phyloP scores from a whole-genome alignment of 2,329 filamentous ascomycete genomes.

The Amauroascus verrucosus region DNA sequence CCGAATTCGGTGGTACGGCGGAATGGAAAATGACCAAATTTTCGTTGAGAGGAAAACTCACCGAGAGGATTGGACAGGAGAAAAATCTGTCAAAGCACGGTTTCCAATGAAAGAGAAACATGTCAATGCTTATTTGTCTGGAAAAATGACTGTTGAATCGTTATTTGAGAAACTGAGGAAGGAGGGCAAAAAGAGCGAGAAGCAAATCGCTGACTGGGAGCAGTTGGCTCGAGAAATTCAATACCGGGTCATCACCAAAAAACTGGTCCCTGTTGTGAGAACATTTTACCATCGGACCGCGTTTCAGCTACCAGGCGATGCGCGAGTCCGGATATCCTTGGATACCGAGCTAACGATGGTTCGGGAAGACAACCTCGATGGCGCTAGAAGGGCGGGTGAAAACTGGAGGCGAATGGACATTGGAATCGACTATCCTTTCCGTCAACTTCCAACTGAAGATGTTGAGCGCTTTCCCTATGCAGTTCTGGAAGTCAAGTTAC shows the following conservation, averaged over 20 bases:
- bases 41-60: slow-evolving; percentile 98
- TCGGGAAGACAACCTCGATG: slow-evolving; percentile 89
- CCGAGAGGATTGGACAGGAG: slow-evolving; percentile 96
- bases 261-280: slow-evolving; percentile 77
- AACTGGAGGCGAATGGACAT: slow-evolving; percentile 98
- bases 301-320: slow-evolving; percentile 93
- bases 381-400: slow-evolving; percentile 60
- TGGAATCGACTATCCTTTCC: slow-evolving; percentile 90
- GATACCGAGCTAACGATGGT: slow-evolving; percentile 94
- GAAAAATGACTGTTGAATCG: slow-evolving; percentile 71
- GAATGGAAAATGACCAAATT: slow-evolving; percentile 88
- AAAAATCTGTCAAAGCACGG: slow-evolving; percentile 96
- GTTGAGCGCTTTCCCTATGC: slow-evolving; percentile 91
- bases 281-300: slow-evolving; percentile 98
- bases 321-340: slow-evolving; percentile 88
- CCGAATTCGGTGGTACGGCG: slow-evolving; percentile 91
- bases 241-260: slow-evolving; percentile 79
- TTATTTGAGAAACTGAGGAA: slow-evolving; percentile 96
- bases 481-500: slow-evolving; percentile 91
- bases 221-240: slow-evolving; percentile 84
- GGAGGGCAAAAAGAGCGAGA: slow-evolving; percentile 85
- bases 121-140: slow-evolving; percentile 79
- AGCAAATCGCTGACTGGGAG: slow-evolving; percentile 82
- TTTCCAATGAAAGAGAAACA: slow-evolving; percentile 96
- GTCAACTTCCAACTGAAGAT: slow-evolving; percentile 73